Base-by-base conservation (phyloP, 768 basidiomycete genomes). In the Collybiopsis luxurians region DNA sequence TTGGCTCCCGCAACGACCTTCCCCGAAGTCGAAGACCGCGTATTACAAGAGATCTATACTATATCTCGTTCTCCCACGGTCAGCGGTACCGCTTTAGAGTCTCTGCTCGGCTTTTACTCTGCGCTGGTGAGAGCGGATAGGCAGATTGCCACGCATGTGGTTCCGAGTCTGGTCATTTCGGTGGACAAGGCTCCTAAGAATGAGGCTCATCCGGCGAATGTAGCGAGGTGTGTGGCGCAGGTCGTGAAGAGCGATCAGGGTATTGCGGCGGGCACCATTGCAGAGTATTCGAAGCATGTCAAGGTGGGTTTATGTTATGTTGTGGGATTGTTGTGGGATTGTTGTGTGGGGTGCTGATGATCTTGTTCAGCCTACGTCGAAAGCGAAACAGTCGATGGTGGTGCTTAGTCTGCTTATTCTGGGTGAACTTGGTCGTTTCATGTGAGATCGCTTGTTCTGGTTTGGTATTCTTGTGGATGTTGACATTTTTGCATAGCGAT, bases 371-470 rank as follows among this genome's bases (percentile, higher is more conserved):
- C 76, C 76, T 48, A 67, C 73, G 0, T 82, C 86, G 9, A 89
- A 87, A 67, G 81, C 86, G 6, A 84, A 83, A 60, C 71, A 89
- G 17, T 77, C 83, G 1, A 76, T 86, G 39, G 79, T 92, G 6
- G 86, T 93, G 30, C 80, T 99, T 23, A 90, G 92, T 62, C 77
- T 98, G 54, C 76, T 97, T 13, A 88, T 93, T 39, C 78, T 98
- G 49, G 97, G 97, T 46, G 97, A 98, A 70, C 80, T 98, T 39
- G 97, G 96, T 30, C 87, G 95, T 31, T 87, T 86, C 64, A 86
- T 92, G 95, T 97, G 57, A 58, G 84, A 74, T 38, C 30, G 51
- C 52, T 36, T 39, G 52, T 43, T 51, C 38, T 30, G 53, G n/a
- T 4, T 7, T 51, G 60, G 27, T 55, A 1, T 5, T 6, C 2